phyloP scores from a whole-genome alignment of 176 grass and related monocot species.

The Typha latifolia region DNA sequence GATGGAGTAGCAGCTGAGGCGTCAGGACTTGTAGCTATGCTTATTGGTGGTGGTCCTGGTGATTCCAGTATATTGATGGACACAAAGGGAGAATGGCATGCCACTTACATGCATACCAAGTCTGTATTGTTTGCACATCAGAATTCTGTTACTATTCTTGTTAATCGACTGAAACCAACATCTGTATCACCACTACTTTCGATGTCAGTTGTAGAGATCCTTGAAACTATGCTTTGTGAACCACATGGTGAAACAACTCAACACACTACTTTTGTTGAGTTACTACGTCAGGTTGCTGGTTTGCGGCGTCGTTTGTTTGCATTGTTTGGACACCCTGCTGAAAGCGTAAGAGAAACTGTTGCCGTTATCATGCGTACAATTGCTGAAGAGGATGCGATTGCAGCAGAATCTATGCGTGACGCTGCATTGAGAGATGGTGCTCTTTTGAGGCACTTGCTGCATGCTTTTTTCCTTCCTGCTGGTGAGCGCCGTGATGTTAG shows the following conservation, averaged over 20 bases:
- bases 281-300: conserved; percentile 93
- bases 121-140: conserved; percentile 78
- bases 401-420: conserved; percentile 98
- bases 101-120: conserved; percentile 93
- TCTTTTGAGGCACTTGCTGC: conserved; percentile 89
- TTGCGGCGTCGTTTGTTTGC: conserved; percentile 84
- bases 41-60: conserved; percentile 85
- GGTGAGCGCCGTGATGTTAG: conserved; percentile 91
- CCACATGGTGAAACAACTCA: conserved; percentile 98
- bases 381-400: conserved; percentile 98
- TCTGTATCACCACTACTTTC: conserved; percentile 91
- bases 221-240: conserved; percentile 99
- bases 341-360: conserved; percentile 89
- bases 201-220: conserved; percentile 75
- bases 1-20: conserved; percentile 95
- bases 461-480: conserved; percentile 82
- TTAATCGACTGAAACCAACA: conserved; percentile 71
- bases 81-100: conserved; percentile 91
- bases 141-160: conserved; percentile 72
- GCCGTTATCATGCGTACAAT: conserved; percentile 99
- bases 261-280: conserved; percentile 96
- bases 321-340: conserved; percentile 93
- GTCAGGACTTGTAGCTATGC: conserved; percentile 93
- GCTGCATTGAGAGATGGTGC: conserved; percentile 98
- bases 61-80: conserved; percentile 68